Base-by-base conservation (phyloP, 306 rosid genomes). In the Vigna mungo region DNA sequence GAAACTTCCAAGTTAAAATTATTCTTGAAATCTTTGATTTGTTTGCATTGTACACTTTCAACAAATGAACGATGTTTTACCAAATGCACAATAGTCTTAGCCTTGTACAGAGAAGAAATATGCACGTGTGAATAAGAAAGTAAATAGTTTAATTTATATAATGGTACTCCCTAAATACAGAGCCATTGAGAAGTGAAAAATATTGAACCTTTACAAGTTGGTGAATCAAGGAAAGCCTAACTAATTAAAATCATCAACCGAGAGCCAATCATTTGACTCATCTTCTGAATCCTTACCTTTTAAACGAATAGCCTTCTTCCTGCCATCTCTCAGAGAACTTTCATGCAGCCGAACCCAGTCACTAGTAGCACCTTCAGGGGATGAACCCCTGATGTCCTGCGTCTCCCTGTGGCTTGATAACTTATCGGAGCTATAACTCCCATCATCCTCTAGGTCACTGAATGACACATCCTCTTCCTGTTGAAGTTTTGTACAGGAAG, bases 191-290 rank as follows among this genome's bases (percentile, higher is more conserved):
- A 48, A 41, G 6, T 32, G 67, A 14, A 18, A 52, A 77, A 62
- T 43, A 63, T 34, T 13, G 80, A 71, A 83, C 62, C 91, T 89
- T 77, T 78, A 90, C 90, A 87, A 81, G 86, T 66, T 66, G 71
- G 18, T 10, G 18, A 78, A 17, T 54, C 37, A 65, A 74, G 72
- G 32, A 59, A 81, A 58, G 43, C 64, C 46, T 66, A 53, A 55
- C 79, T 92, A 88, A 68, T 85, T 88, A 84, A 72, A 87, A 21
- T 84, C 91, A 76, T 94, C 97, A 78, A 94, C 88, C 37, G 77
- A 67, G 62, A 87, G 92, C 98, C 99, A 95, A 78, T 89, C 99
- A 85, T 64, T 94, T 53, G 96, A 92, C 74, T 89, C 98, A 17
- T 91, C 96, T 89, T 86, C 97, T 10, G 92, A 89, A 63, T 95